Evolutionary conservation across 2,329 filamentous ascomycete species (phyloP).

Genomic region (Sarocladiaceae sp.): DNA sequence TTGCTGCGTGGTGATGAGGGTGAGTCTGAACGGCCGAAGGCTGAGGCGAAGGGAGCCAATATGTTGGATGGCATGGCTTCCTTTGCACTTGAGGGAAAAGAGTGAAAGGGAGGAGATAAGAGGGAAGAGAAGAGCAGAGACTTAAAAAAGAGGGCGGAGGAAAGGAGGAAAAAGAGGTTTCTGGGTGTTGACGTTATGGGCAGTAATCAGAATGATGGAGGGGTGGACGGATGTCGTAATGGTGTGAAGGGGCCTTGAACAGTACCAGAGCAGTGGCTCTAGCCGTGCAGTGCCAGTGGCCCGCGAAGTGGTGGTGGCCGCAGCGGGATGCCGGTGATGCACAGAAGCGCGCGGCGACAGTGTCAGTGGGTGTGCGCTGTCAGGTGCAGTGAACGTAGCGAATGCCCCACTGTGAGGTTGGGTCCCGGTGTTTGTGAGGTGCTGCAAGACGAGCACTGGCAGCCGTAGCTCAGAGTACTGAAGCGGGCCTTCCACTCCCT

Average conservation of each 20-base stretch:
- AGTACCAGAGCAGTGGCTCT: too few species aligned
- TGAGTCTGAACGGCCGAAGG: constrained; percentile 23
- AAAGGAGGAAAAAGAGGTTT: constrained; percentile 2
- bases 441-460: too few species aligned
- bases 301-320: too few species aligned
- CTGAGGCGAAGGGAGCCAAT: constrained; percentile 25
- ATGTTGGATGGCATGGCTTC: constrained; percentile 24
- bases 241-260: not conserved
- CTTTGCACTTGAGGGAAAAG: not conserved
- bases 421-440: too few species aligned
- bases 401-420: too few species aligned
- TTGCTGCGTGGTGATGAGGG: constrained; percentile 12
- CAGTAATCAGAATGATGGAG: not conserved
- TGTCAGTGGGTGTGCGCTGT: too few species aligned
- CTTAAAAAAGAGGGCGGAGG: not conserved
- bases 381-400: too few species aligned
- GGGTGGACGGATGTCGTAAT: not conserved
- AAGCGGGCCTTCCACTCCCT: too few species aligned
- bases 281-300: too few species aligned
- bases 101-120: constrained; percentile 1
- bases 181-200: constrained; percentile 6
- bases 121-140: not conserved
- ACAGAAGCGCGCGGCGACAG: too few species aligned
- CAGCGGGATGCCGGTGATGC: too few species aligned
- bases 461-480: too few species aligned